phyloP scores from a whole-genome alignment of 2,329 filamentous ascomycete genomes.

The Diaporthe caulivora region DNA sequence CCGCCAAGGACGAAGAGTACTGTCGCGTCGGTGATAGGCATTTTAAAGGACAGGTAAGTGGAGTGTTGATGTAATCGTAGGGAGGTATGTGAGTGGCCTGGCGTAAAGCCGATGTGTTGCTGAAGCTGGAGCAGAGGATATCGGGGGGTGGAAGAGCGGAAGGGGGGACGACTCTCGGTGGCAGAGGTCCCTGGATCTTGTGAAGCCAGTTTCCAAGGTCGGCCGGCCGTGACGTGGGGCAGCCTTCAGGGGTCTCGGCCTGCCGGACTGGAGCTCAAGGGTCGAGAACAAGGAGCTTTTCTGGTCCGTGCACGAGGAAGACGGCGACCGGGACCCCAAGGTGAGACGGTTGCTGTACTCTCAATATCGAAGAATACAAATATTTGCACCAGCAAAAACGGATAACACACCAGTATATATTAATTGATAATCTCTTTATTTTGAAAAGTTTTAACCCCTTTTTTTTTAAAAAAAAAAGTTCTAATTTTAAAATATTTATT shows the following conservation, averaged over 20 bases:
- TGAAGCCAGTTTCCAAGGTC: constrained; percentile 32
- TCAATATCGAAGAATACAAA: neutral
- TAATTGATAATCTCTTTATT: too few relatives aligned
- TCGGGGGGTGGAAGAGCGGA: constrained; percentile 3
- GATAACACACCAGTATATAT: too few relatives aligned
- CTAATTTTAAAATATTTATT: too few relatives aligned
- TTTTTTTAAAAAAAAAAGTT: too few relatives aligned
- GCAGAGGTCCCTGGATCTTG: constrained; percentile 24
- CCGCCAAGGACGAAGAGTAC: constrained; percentile 41
- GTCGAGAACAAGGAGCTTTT: constrained; percentile 30
- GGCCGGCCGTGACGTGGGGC: constrained; percentile 34
- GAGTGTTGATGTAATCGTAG: neutral
- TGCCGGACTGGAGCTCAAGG: neutral
- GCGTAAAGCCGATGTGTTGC: neutral
- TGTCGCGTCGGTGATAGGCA: constrained; percentile 42
- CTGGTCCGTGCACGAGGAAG: constrained; percentile 23
- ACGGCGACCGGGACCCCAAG: too few relatives aligned
- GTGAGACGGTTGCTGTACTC: neutral
- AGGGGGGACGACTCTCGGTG: neutral
- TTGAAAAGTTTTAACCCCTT: too few relatives aligned
- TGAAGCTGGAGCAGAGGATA: constrained; percentile 3
- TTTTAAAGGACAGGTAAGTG: constrained; percentile 14
- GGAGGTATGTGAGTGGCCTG: constrained; percentile 5
- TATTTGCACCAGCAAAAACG: too few relatives aligned
- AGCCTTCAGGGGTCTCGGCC: constrained; percentile 22